Percentiles rank a stretch among this genome's conserved stretches.
These are phyloP conservation scores for Bipolaris victoriae DNA, from an alignment of 2,329 filamentous ascomycete species.

Conservation along the genomic window DNA sequence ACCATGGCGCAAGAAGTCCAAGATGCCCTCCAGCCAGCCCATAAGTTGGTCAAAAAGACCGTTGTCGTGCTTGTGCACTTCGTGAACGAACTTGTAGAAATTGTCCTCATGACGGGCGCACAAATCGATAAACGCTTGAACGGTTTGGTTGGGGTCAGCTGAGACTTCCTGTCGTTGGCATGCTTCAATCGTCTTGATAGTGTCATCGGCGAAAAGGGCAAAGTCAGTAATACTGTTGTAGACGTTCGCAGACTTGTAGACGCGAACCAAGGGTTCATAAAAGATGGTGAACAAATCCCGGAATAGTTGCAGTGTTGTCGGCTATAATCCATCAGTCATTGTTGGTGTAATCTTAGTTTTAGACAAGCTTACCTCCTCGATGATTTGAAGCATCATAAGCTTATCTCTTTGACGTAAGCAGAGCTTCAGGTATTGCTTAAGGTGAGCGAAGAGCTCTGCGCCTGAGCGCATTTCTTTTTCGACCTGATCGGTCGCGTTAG, in stretches of 20 bases:
- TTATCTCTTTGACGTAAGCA: constrained; percentile 92
- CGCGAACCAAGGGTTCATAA: constrained; percentile 94
- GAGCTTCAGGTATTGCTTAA: constrained; percentile 94
- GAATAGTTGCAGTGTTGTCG: constrained; percentile 95
- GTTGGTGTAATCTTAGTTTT: not conserved
- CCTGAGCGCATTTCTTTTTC: constrained; percentile 88
- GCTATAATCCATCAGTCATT: constrained; percentile 50
- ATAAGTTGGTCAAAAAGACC: constrained; percentile 95
- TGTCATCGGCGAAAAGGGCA: constrained; percentile 88
- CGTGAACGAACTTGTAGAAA: constrained; percentile 98
- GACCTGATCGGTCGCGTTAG: constrained; percentile 52
- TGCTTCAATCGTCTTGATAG: constrained; percentile 77
- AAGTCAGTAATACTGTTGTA: constrained; percentile 98
- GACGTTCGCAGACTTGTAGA: constrained; percentile 98
- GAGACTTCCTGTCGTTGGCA: constrained; percentile 79
- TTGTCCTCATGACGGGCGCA: constrained; percentile 94
- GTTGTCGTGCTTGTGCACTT: constrained; percentile 96
- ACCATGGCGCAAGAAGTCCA: constrained; percentile 88
- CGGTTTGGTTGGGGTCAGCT: constrained; percentile 96
- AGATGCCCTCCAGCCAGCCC: constrained; percentile 94
- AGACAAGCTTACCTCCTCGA: constrained; percentile 70
- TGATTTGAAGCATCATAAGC: constrained; percentile 93
- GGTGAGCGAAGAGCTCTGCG: constrained; percentile 87
- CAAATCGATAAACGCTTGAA: constrained; percentile 96
- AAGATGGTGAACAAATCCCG: constrained; percentile 97